Percentiles rank a stretch among this genome's conserved stretches.
phyloP scores from a whole-genome alignment of 192 early-diverging fungal species.

The Entomortierella parvispora region DNA sequence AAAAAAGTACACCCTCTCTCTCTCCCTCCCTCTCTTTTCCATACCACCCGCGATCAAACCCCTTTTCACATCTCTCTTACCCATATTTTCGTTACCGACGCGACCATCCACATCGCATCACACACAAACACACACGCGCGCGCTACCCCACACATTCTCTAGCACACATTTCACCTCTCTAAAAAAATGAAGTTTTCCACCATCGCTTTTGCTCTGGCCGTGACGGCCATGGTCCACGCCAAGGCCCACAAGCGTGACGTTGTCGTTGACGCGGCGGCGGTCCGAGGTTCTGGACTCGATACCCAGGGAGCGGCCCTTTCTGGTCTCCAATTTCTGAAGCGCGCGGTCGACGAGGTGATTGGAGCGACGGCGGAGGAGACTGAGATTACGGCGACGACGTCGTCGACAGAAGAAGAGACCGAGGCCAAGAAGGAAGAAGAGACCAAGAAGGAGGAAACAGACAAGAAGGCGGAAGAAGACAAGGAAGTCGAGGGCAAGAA shows the following conservation, averaged over 20 bases:
- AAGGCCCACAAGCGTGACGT: background rate
- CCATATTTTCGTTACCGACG: too few species aligned
- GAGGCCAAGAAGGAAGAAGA: background rate
- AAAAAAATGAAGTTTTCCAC: background rate
- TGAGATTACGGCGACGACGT: background rate
- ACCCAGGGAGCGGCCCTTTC: background rate
- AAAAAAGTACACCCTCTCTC: too few species aligned
- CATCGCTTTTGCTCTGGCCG: background rate
- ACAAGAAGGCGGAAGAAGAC: background rate
- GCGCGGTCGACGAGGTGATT: conserved; percentile 13
- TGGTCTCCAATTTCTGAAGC: conserved; percentile 5
- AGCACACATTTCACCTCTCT: background rate
- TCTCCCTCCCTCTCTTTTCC: too few species aligned
- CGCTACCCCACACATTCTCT: background rate
- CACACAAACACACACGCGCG: background rate
- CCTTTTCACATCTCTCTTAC: too few species aligned
- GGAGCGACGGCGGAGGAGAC: conserved; percentile 1
- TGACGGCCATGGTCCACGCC: conserved; percentile 19
- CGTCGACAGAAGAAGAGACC: background rate
- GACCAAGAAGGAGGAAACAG: background rate
- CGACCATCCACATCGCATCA: too few species aligned
- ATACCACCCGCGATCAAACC: too few species aligned
- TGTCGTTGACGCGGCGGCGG: background rate
- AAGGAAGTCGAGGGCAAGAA: background rate
- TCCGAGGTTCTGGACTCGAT: too few species aligned